Percentiles rank a stretch among this genome's conserved stretches.
phyloP scores from a whole-genome alignment of 225 moss, liverwort and hornwort species.

The Pseudoscleropodium purum region DNA sequence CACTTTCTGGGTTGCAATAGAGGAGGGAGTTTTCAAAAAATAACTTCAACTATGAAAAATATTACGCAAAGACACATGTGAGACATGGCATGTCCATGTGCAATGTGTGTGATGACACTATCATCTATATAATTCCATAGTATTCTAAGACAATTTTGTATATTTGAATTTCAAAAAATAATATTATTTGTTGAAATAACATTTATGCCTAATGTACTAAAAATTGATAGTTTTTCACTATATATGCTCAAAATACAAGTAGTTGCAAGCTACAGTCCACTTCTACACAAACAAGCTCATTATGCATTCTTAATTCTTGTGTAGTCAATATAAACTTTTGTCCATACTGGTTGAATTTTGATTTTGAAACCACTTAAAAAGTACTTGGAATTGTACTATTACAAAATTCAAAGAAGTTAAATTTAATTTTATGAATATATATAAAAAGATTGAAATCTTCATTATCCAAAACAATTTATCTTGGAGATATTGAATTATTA shows the following conservation, averaged over 20 bases:
- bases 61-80: neutral
- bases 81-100: neutral
- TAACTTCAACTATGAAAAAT: neutral
- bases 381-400: neutral
- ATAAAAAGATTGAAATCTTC: neutral
- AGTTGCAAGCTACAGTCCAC: rapidly evolving
- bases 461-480: neutral
- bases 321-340: rapidly evolving
- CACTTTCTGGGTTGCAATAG: rapidly evolving
- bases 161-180: neutral
- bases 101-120: neutral
- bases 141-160: neutral
- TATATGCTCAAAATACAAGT: neutral
- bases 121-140: neutral
- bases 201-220: too few relatives aligned
- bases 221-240: neutral
- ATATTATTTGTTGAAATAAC: too few relatives aligned
- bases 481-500: neutral
- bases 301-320: neutral
- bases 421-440: neutral
- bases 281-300: neutral
- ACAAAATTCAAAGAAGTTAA: neutral
- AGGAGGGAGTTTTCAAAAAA: neutral
- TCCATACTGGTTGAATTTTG: neutral
- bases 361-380: neutral